Percentiles rank a stretch among this genome's conserved stretches.
phyloP scores from a whole-genome alignment of 2,329 filamentous ascomycete species.

The Penicillium sclerotigenum region DNA sequence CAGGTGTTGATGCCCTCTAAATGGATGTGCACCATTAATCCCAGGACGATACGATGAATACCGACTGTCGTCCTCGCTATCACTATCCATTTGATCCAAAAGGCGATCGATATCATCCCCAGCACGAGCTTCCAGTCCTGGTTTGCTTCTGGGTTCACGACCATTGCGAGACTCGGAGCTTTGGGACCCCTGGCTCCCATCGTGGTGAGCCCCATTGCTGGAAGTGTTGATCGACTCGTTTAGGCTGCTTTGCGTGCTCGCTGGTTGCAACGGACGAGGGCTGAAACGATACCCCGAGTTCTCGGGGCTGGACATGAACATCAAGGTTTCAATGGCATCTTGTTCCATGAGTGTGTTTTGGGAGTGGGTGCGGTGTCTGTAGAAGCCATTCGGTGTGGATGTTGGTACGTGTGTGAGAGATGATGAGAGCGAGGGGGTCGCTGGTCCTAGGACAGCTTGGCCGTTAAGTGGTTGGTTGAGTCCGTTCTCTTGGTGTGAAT shows the following conservation, averaged over 20 bases:
- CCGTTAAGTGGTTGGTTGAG: constrained; percentile 19
- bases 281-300: constrained; percentile 45
- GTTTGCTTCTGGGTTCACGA: constrained; percentile 6
- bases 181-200: constrained; percentile 21
- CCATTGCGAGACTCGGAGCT: constrained; percentile 11
- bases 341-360: constrained; percentile 49
- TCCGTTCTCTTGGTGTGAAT: constrained; percentile 32
- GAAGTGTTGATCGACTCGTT: constrained; percentile 23
- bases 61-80: constrained; percentile 35
- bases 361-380: constrained; percentile 37
- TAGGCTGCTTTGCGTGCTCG: constrained; percentile 25
- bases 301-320: constrained; percentile 52
- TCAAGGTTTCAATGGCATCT: constrained; percentile 50
- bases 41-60: constrained; percentile 16
- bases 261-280: constrained; percentile 28
- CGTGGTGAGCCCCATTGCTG: constrained; percentile 5
- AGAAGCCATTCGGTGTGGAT: constrained; percentile 23
- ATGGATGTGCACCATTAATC: constrained; percentile 6
- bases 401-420: constrained; percentile 16
- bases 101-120: constrained; percentile 43
- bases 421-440: constrained; percentile 33
- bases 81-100: constrained; percentile 41
- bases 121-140: constrained; percentile 32
- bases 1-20: constrained; percentile 2
- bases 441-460: constrained; percentile 26